A percentile compares a stretch with the other conserved stretches of the same genome.
Conservation (phyloP, 345 rosid species). For the Hibiscus mutabilis region DNA sequence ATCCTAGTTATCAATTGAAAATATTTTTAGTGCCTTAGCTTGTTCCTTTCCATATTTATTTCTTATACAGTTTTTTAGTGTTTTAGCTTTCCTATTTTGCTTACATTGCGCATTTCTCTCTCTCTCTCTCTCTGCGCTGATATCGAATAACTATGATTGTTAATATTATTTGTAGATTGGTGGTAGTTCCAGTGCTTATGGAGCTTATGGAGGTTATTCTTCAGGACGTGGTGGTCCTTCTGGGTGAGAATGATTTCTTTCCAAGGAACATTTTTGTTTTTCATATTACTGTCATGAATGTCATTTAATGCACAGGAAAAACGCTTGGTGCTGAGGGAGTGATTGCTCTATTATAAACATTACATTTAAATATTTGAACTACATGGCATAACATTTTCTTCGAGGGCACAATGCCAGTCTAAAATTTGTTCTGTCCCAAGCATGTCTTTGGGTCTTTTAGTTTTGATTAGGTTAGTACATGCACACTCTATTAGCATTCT, state of each 20-base stretch:
- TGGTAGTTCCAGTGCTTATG: slow-evolving; percentile 67
- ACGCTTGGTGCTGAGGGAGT: background rate
- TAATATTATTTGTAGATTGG: slow-evolving; percentile 46
- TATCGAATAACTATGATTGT: slow-evolving; percentile 1
- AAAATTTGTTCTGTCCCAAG: background rate
- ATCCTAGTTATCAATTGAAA: background rate
- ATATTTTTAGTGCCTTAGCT: background rate
- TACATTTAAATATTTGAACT: slow-evolving; percentile 8
- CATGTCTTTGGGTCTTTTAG: slow-evolving; percentile 2
- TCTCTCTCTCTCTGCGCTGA: background rate
- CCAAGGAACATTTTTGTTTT: background rate
- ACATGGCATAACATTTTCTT: slow-evolving; percentile 5
- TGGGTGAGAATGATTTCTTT: slow-evolving; percentile 56
- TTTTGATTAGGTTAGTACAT: background rate
- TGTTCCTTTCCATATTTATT: background rate
- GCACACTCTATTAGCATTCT: slow-evolving; percentile 15
- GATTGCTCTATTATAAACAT: background rate
- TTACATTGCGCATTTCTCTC: background rate
- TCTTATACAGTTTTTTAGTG: background rate
- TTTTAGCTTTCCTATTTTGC: background rate
- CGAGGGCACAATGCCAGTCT: background rate
- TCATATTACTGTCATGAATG: background rate
- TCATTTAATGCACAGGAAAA: background rate
- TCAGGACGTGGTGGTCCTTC: slow-evolving; percentile 64
- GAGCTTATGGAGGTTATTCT: slow-evolving; percentile 80